Conservation (phyloP, 2,329 filamentous ascomycete species). For the Fusarium staphyleae region DNA sequence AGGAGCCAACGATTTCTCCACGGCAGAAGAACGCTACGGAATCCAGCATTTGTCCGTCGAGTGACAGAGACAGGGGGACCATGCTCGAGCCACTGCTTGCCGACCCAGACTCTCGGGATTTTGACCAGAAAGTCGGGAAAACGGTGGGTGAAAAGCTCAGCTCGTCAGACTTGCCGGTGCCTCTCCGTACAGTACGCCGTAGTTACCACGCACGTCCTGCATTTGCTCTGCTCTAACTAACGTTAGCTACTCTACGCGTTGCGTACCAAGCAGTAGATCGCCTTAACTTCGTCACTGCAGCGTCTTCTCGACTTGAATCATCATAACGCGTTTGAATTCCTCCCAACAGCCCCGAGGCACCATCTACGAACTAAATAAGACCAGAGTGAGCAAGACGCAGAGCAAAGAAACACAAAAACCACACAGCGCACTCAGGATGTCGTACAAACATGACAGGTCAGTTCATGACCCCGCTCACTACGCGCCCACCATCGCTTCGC, state of each 20-base stretch:
- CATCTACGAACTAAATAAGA: neutral
- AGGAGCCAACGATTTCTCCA: neutral
- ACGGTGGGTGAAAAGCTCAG: conserved; percentile 27
- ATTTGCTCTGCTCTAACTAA: neutral
- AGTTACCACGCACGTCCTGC: conserved; percentile 3
- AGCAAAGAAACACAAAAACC: conserved; percentile 3
- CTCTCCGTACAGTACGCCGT: neutral
- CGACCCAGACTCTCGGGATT: conserved; percentile 47
- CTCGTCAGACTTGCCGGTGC: neutral
- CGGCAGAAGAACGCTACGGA: conserved; percentile 1
- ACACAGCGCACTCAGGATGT: conserved; percentile 15
- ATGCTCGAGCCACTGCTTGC: conserved; percentile 44
- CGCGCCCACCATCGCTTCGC: conserved; percentile 20
- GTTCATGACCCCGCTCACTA: conserved; percentile 29
- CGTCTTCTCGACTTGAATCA: conserved; percentile 6
- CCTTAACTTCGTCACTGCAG: conserved; percentile 8
- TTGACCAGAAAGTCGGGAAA: conserved; percentile 44
- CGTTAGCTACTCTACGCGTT: no score
- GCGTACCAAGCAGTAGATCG: no score
- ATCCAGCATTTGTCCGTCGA: neutral
- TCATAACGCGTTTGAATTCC: conserved; percentile 26
- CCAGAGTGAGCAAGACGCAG: neutral
- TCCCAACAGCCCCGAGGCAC: conserved; percentile 11
- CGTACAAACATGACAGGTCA: conserved; percentile 36
- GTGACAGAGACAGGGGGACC: conserved; percentile 41